Percentiles rank a stretch among this genome's conserved stretches.
Conservation (phyloP, 768 basidiomycete species). For the Pholiota microspora region DNA sequence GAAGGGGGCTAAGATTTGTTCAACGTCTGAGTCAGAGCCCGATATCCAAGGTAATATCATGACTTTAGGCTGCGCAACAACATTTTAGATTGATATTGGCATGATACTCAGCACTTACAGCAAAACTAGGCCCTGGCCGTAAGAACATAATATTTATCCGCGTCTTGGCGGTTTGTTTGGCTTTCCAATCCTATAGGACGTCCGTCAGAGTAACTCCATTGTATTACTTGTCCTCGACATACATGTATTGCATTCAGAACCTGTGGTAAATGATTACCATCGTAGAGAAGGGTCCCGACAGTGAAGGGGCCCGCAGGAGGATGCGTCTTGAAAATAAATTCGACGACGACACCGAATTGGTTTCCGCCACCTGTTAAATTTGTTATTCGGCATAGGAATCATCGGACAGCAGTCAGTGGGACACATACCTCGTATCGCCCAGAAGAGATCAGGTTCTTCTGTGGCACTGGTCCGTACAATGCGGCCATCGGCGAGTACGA, state of each 20-base stretch:
- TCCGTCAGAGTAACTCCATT: no score
- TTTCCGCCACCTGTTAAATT: neutral
- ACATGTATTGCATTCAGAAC: neutral
- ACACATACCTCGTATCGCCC: neutral
- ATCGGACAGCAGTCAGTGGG: neutral
- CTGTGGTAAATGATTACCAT: neutral
- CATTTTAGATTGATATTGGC: neutral
- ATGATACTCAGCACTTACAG: neutral
- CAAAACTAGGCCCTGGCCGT: neutral
- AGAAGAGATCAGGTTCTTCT: neutral
- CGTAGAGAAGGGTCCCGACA: neutral
- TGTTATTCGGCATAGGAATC: neutral
- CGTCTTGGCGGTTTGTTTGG: neutral
- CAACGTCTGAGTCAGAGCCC: neutral
- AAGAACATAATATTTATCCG: neutral
- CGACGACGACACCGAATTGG: slow-evolving; percentile 1
- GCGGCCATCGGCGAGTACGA: neutral
- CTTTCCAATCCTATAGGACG: neutral
- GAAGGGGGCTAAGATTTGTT: neutral
- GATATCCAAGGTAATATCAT: neutral
- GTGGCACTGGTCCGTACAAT: neutral
- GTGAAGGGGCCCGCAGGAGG: neutral
- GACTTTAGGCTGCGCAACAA: neutral
- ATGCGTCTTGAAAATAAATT: neutral
- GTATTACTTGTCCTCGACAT: neutral